These are phyloP conservation scores for Colletotrichum eleusines DNA, from an alignment of 2,329 filamentous ascomycete genomes.

Conservation along the genomic window DNA sequence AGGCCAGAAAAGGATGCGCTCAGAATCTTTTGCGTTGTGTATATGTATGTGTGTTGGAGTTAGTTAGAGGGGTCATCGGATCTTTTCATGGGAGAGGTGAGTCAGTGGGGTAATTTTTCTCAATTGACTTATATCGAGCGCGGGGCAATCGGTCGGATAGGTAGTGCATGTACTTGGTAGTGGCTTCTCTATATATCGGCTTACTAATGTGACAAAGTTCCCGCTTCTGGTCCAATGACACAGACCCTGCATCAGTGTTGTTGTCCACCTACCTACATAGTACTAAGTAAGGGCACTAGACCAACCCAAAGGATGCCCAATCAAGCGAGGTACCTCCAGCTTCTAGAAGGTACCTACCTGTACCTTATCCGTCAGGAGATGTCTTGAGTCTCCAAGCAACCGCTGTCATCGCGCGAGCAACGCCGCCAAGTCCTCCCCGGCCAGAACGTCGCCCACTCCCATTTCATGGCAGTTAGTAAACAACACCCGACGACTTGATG, in stretches of 20 bases:
- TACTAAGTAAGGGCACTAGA: background rate
- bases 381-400: conserved; percentile 19
- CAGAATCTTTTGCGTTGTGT: conserved; percentile 1
- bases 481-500: conserved; percentile 13
- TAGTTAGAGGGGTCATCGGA: conserved; percentile 32
- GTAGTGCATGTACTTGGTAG: background rate
- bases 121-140: conserved; percentile 30
- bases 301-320: conserved; percentile 4
- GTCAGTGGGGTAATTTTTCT: conserved; percentile 42
- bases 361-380: background rate
- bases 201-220: background rate
- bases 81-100: conserved; percentile 28
- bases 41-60: background rate
- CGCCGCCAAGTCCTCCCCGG: conserved; percentile 4
- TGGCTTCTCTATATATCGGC: background rate
- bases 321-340: conserved; percentile 7
- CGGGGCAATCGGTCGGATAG: conserved; percentile 25
- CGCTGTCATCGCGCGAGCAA: conserved; percentile 11
- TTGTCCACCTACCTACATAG: background rate
- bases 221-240: background rate
- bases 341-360: background rate
- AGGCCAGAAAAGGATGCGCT: conserved; percentile 6
- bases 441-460: background rate
- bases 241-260: background rate
- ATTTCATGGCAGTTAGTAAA: conserved; percentile 17